A percentile compares a stretch with the other conserved stretches of the same genome.
These are phyloP conservation scores for Candida schatavii DNA, from an alignment of 805 yeast species.

Conservation along the genomic window DNA sequence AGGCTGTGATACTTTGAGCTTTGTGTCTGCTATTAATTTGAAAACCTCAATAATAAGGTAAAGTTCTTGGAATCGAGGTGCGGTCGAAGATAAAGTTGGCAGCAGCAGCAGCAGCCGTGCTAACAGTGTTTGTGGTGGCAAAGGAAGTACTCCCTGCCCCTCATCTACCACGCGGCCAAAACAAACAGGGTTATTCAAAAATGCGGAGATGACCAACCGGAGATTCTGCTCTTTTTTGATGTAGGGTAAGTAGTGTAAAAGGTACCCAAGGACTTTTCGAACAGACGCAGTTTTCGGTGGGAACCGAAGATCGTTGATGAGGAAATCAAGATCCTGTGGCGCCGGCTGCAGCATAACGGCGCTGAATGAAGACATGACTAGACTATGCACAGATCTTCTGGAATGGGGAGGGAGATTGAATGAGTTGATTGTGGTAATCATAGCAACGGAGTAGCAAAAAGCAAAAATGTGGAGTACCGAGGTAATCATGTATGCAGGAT, in stretches of 20 bases:
- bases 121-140: background rate
- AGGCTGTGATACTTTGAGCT: constrained; percentile 47
- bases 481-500: no score
- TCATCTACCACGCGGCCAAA: constrained; percentile 12
- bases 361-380: background rate
- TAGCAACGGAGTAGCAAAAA: no score
- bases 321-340: constrained; percentile 47
- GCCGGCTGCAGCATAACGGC: constrained; percentile 8
- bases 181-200: constrained; percentile 42
- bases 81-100: constrained; percentile 3
- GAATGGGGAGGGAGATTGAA: no score
- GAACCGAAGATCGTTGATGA: constrained; percentile 42
- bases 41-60: constrained; percentile 48
- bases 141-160: background rate
- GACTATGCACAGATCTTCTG: no score
- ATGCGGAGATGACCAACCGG: constrained; percentile 40
- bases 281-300: constrained; percentile 34
- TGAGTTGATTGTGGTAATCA: no score
- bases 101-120: background rate
- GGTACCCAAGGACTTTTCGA: constrained; percentile 39
- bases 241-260: constrained; percentile 51
- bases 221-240: constrained; percentile 48
- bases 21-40: constrained; percentile 43
- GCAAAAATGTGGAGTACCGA: no score
- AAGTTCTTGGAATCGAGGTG: constrained; percentile 24